These are phyloP conservation scores for Asterophora lycoperdoides DNA, from an alignment of 768 basidiomycete species.

Conservation along the genomic window DNA sequence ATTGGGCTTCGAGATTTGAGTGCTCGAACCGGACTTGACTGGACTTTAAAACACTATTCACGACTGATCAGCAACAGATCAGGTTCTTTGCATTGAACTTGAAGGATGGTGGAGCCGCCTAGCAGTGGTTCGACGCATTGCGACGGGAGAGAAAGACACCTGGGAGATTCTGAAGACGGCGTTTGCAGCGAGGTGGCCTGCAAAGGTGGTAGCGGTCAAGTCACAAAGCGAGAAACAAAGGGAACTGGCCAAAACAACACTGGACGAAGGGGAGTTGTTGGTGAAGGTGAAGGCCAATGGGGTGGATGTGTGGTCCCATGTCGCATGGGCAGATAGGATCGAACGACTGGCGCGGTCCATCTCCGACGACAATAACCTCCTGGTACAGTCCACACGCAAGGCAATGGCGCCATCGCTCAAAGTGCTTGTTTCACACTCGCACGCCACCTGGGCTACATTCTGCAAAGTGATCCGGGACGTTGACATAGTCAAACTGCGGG, in stretches of 20 bases:
- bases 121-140: no score
- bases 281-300: conserved; percentile 2
- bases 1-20: no score
- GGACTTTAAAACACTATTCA: no score
- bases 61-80: no score
- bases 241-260: neutral
- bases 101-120: no score
- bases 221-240: conserved; percentile 12
- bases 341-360: neutral
- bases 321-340: conserved; percentile 3
- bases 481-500: conserved; percentile 3
- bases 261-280: conserved; percentile 11
- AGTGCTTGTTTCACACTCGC: neutral
- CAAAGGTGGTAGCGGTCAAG: neutral
- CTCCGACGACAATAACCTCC: neutral
- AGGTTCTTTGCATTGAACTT: no score
- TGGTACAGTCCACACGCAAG: neutral
- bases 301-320: no score
- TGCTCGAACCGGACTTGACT: no score
- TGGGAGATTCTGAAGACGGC: no score
- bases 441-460: neutral
- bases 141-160: no score
- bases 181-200: neutral
- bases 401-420: conserved; percentile 3
- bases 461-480: neutral